Evolutionary conservation across 1,139 yeast genomes (phyloP).

Genomic region (Kodamaea derodonti): DNA sequence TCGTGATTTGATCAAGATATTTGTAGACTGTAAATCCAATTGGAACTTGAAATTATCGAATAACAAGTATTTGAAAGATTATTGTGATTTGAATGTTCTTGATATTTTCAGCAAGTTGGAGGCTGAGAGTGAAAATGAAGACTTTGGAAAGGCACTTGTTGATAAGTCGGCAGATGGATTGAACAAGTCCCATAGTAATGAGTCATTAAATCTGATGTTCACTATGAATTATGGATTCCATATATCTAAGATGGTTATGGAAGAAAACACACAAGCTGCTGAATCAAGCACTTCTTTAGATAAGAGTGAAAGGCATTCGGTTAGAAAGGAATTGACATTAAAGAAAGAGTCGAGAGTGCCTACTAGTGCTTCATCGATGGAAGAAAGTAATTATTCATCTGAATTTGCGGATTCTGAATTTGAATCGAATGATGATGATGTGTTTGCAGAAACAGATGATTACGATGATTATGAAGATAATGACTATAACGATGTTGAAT

Average conservation of each 20-base stretch:
- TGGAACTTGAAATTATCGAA: constrained; percentile 52
- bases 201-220: constrained; percentile 40
- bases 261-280: constrained; percentile 12
- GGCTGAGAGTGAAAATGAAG: constrained; percentile 13
- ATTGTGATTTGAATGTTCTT: constrained; percentile 64
- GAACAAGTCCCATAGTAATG: constrained; percentile 30
- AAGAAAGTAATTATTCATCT: constrained; percentile 23
- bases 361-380: constrained; percentile 4
- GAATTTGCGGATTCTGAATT: constrained; percentile 45
- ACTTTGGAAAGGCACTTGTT: constrained; percentile 9
- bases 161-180: constrained; percentile 12
- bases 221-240: constrained; percentile 39
- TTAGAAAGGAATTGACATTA: constrained; percentile 11
- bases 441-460: constrained; percentile 19
- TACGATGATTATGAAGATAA: constrained; percentile 19
- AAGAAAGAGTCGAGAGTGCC: constrained; percentile 3
- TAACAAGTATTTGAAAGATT: constrained; percentile 51
- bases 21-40: constrained; percentile 64
- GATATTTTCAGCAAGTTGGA: constrained; percentile 43
- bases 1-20: constrained; percentile 53
- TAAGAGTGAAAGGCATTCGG: constrained; percentile 11
- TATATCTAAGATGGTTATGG: constrained; percentile 39
- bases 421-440: constrained; percentile 32
- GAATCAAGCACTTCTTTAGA: constrained; percentile 8
- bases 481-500: constrained; percentile 12